Conservation (phyloP, 331 rosid species). For the Stylosanthes scabra region DNA sequence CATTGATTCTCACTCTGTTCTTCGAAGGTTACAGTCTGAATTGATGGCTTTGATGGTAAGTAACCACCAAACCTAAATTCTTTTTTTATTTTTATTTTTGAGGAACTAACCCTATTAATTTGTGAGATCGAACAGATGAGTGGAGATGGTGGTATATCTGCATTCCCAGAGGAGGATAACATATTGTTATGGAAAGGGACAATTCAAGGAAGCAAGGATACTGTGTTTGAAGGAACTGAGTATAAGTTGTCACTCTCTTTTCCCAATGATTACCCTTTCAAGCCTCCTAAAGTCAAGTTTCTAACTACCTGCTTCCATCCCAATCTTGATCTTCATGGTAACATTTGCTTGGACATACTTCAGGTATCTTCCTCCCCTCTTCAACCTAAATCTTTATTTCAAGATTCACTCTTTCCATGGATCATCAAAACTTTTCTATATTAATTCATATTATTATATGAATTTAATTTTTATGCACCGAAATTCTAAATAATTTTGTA, state of each 20-base stretch:
- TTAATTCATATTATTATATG: no score
- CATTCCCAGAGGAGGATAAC: conserved; percentile 93
- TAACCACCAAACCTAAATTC: background rate
- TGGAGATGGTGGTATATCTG: conserved; percentile 89
- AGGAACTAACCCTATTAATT: no score
- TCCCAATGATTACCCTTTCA: conserved; percentile 91
- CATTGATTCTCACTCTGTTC: conserved; percentile 91
- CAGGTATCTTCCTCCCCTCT: conserved; percentile 56
- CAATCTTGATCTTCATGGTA: conserved; percentile 80
- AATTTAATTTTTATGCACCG: no score
- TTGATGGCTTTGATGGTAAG: conserved; percentile 95
- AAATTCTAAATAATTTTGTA: no score
- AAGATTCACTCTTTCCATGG: no score
- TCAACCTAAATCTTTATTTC: no score
- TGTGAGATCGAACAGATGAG: conserved; percentile 67
- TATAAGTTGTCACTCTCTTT: conserved; percentile 77
- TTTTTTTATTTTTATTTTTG: no score
- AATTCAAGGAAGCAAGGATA: conserved; percentile 88
- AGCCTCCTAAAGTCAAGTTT: conserved; percentile 93
- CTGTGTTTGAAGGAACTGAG: conserved; percentile 87
- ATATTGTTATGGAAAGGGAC: conserved; percentile 97
- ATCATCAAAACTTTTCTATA: no score
- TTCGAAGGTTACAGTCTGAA: conserved; percentile 91
- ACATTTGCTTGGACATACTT: conserved; percentile 96
- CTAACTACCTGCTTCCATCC: conserved; percentile 88